Base-by-base conservation (phyloP, 441 rosid genomes). In the Isatis lusitanica region DNA sequence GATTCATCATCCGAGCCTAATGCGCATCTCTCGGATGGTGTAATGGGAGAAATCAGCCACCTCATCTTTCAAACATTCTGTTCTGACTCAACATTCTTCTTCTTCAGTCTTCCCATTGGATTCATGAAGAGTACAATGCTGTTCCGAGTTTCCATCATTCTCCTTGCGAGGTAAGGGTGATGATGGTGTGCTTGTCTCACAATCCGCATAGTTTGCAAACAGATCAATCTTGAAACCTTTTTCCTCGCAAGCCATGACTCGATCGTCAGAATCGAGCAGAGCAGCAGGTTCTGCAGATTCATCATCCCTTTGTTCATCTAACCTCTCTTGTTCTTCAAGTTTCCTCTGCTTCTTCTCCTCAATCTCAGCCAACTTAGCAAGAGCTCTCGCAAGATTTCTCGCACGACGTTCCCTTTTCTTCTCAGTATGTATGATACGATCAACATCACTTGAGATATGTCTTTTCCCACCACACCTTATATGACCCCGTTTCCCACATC, bases 371-470 rank as follows among this genome's bases (percentile, higher is more conserved):
- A 98, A 92, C 66, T 96, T 89, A 74, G 99, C 98, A n/a, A 94
- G 96, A 18, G 99, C 97, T 81, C 92, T 94, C 85, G 90, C 98
- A 66, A 94, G 68, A 18, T 98, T 96, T 81, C 92, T 94, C 85
- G 90, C 98, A 66, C 92, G 68, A 40, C 97, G 96, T 80, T 94
- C 85, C 84, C 81, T 94, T 61, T 92, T 92, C 96, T 89, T 94
- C 83, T 92, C 98, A 36, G 99, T 97, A 76, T 87, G 97, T 71
- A 90, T 92, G 75, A 92, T 83, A 38, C 91, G 97, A 81, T 92
- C 98, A 77, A 90, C 47, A 78, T 92, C 97, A 64, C 58, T 52
- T 7, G 35, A 52, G 24, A 21, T 21, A 52, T 12, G 35, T 16
- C 10, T 13, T 26, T 26, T 26, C 6, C 16, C 26, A 52, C 38